Evolutionary conservation across 495 filamentous ascomycete genomes (phyloP).

Genomic region (Neurospora africana): DNA sequence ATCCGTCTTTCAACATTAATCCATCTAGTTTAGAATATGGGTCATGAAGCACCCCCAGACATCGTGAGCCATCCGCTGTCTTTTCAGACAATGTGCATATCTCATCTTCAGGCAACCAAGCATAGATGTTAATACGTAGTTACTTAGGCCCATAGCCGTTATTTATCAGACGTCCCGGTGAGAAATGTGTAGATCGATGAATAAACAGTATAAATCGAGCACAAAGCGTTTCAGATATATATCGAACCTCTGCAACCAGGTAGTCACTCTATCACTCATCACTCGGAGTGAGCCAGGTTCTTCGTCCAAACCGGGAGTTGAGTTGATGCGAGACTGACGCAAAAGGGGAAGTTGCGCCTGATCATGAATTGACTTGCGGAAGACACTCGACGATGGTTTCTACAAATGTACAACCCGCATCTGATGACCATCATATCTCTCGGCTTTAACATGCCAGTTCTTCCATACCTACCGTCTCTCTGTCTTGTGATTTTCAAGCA

Average conservation of each 20-base stretch:
- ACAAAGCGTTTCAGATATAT: too few relatives aligned
- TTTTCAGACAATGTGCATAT: neutral
- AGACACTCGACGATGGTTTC: neutral
- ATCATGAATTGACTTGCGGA: neutral
- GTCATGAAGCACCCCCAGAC: neutral
- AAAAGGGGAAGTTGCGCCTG: neutral
- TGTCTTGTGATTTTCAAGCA: neutral
- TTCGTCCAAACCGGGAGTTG: neutral
- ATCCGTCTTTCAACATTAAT: neutral
- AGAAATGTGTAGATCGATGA: neutral
- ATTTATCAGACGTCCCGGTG: neutral
- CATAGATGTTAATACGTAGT: too few relatives aligned
- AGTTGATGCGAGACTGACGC: neutral
- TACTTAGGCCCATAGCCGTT: neutral
- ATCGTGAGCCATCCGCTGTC: neutral
- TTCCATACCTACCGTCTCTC: neutral
- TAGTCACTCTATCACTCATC: neutral
- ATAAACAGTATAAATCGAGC: neutral
- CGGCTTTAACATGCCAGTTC: neutral
- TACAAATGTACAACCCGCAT: neutral
- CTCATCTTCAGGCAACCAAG: too few relatives aligned
- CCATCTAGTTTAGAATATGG: neutral
- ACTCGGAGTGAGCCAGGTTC: neutral
- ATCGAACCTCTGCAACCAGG: too few relatives aligned
- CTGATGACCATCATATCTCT: neutral